Evolutionary conservation across 2,329 filamentous ascomycete genomes (phyloP).

Genomic region (Cercospora citrullina): DNA sequence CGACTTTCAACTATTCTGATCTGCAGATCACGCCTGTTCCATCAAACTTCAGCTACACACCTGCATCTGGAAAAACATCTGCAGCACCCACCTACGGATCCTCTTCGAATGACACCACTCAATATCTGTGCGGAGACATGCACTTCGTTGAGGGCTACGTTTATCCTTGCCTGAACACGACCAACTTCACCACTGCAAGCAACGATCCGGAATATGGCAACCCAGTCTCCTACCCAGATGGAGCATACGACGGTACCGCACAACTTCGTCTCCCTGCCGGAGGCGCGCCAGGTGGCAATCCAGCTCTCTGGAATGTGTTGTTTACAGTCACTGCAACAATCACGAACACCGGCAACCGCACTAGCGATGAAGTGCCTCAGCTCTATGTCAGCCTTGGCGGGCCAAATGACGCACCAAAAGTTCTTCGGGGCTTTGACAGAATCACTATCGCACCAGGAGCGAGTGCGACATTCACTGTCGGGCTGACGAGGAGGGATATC

Average conservation of each 20-base stretch:
- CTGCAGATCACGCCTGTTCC: slow-evolving; percentile 47
- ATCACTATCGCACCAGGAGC: slow-evolving; percentile 28
- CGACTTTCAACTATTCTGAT: slow-evolving; percentile 44
- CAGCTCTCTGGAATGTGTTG: slow-evolving; percentile 61
- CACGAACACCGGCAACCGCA: slow-evolving; percentile 60
- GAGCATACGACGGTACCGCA: neutral
- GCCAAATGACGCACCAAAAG: slow-evolving; percentile 49
- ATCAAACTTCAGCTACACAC: slow-evolving; percentile 47
- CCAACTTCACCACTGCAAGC: neutral
- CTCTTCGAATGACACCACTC: neutral
- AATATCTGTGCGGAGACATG: slow-evolving; percentile 2
- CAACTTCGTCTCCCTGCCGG: neutral
- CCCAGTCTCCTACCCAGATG: neutral
- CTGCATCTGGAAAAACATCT: neutral
- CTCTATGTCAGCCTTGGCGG: slow-evolving; percentile 47
- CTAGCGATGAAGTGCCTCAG: slow-evolving; percentile 58
- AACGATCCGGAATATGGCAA: neutral
- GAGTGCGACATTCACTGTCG: slow-evolving; percentile 23
- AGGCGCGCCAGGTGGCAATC: slow-evolving; percentile 43
- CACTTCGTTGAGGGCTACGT: neutral
- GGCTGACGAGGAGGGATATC: slow-evolving; percentile 28
- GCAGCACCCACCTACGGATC: neutral
- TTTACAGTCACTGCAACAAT: slow-evolving; percentile 59
- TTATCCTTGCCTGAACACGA: neutral
- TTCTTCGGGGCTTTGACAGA: slow-evolving; percentile 46